Conservation (phyloP, 495 filamentous ascomycete species). For the Neurospora sp. region DNA sequence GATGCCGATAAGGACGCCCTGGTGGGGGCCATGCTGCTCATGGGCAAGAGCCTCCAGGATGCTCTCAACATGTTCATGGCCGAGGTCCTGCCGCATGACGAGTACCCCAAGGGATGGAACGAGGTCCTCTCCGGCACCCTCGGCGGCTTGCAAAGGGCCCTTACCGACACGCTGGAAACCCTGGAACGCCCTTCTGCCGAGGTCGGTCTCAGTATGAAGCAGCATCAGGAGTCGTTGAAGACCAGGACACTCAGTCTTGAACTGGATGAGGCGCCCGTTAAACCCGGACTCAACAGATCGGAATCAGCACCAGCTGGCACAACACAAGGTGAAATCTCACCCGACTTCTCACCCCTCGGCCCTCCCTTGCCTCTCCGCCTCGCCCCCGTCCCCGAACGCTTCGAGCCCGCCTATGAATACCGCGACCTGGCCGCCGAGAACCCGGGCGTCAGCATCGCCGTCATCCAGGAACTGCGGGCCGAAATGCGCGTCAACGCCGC, state of each 20-base stretch:
- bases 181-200: not conserved
- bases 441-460: conserved; percentile 3
- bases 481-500: conserved; percentile 25
- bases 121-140: conserved; percentile 22
- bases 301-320: not conserved
- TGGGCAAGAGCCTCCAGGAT: conserved; percentile 18
- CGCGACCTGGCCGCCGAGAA: not conserved
- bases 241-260: not conserved
- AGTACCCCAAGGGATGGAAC: conserved; percentile 17
- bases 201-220: not conserved
- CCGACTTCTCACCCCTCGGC: not conserved
- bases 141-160: conserved; percentile 12
- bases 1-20: conserved; percentile 20
- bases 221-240: not conserved
- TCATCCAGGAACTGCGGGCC: conserved; percentile 16
- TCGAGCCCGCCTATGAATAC: not conserved
- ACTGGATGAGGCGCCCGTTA: not conserved
- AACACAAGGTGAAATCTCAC: not conserved
- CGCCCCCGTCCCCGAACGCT: not conserved
- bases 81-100: conserved; percentile 19
- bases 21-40: conserved; percentile 18
- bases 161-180: conserved; percentile 8
- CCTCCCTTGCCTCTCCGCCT: not conserved
- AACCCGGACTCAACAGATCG: not conserved
- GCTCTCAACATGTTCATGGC: conserved; percentile 16